phyloP scores from a whole-genome alignment of 176 grass and related monocot species.

The Typha latifolia region DNA sequence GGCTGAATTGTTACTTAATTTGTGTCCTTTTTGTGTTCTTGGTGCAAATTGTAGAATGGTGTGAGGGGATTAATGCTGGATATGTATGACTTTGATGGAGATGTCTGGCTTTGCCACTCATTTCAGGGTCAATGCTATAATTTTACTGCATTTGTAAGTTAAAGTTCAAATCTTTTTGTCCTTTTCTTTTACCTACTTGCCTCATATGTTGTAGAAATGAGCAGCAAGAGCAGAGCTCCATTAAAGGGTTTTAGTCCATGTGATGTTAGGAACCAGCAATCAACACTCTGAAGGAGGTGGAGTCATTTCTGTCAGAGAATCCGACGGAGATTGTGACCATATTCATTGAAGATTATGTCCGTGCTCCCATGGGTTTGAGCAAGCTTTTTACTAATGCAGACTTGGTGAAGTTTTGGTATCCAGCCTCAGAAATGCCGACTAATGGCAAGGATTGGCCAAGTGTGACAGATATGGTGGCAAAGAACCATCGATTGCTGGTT shows the following conservation, averaged over 20 bases:
- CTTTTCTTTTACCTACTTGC: neutral
- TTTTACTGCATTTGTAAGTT: constrained; percentile 93
- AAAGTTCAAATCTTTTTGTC: neutral
- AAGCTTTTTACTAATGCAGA: constrained; percentile 69
- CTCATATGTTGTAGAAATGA: neutral
- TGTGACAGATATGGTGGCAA: constrained; percentile 73
- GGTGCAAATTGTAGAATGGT: constrained; percentile 51
- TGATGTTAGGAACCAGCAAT: constrained; percentile 74
- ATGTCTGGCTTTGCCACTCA: constrained; percentile 96
- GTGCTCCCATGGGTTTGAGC: constrained; percentile 59
- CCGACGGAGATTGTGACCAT: constrained; percentile 88
- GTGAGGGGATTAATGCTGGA: constrained; percentile 89
- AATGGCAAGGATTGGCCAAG: constrained; percentile 81
- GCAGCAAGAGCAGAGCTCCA: neutral
- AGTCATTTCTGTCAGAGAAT: constrained; percentile 75
- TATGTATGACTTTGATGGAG: constrained; percentile 85
- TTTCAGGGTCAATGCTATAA: constrained; percentile 93
- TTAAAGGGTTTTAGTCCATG: constrained; percentile 28
- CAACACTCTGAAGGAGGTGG: constrained; percentile 85
- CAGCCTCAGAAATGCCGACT: constrained; percentile 71
- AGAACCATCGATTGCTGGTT: constrained; percentile 67
- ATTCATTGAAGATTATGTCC: constrained; percentile 95
- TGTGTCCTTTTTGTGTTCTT: neutral
- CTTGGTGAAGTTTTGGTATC: constrained; percentile 82
- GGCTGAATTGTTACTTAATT: neutral